A percentile compares a stretch with the other conserved stretches of the same genome.
phyloP scores from a whole-genome alignment of 257 asterid species.

The Orobanche coerulescens region DNA sequence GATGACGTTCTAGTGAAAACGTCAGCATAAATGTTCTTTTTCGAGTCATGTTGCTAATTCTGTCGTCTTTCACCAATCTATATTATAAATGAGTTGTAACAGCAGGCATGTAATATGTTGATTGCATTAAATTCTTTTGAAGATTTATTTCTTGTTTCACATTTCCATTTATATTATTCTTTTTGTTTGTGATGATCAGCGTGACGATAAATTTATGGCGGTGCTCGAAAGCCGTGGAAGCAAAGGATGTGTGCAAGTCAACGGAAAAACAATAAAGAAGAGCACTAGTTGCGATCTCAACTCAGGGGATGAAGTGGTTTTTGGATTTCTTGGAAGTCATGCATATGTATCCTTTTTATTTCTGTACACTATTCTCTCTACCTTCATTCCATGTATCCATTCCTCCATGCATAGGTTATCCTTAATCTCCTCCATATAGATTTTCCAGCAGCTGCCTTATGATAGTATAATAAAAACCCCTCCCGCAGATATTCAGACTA shows the following conservation, averaged over 20 bases:
- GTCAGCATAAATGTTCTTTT: slow-evolving; percentile 2
- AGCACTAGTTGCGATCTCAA: slow-evolving; percentile 43
- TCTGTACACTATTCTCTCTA: slow-evolving; percentile 8
- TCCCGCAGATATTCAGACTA: slow-evolving; percentile 59
- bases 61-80: neutral
- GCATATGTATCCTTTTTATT: slow-evolving; percentile 69
- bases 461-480: slow-evolving; percentile 55
- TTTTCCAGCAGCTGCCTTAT: slow-evolving; percentile 59
- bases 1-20: slow-evolving; percentile 2
- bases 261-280: slow-evolving; percentile 66
- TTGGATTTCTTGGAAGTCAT: slow-evolving; percentile 63
- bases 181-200: slow-evolving; percentile 43
- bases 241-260: slow-evolving; percentile 75
- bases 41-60: neutral
- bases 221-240: slow-evolving; percentile 70
- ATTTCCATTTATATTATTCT: slow-evolving; percentile 20
- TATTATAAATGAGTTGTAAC: slow-evolving; percentile 9
- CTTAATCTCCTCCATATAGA: slow-evolving; percentile 45
- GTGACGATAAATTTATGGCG: slow-evolving; percentile 53
- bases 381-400: slow-evolving; percentile 6
- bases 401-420: slow-evolving; percentile 28
- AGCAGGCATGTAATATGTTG: neutral
- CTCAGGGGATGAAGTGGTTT: slow-evolving; percentile 86
- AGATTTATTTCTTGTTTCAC: slow-evolving; percentile 20
- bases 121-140: slow-evolving; percentile 15